Base-by-base conservation (phyloP, 805 yeast species). In the Starmera quercuum region DNA sequence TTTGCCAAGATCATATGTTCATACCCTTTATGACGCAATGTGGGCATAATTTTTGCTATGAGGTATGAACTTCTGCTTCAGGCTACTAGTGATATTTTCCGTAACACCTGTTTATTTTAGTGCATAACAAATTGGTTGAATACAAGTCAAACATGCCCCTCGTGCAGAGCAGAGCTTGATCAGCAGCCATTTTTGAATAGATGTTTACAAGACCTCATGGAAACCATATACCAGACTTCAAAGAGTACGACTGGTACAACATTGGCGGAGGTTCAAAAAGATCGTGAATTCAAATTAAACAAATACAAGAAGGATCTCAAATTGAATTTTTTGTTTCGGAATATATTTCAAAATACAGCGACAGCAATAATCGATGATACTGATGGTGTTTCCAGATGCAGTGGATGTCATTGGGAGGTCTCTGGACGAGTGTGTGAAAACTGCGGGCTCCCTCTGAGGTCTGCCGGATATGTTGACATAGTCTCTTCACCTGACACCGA, bases 351-450 rank as follows among this genome's bases (percentile, higher is more conserved):
- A n/a, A 51, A 56, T 32, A 49, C 66, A 13, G 71, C 75, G 3
- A 54, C 64, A 12, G 76, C 80, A 0, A 53, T 75, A 3, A 60
- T 78, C 1, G 87, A 79, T 46, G 61, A 60, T 20, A 73, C 73
- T 20, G 90, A 83, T 46, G 87, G 87, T 3, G 83, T 82, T 8
- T 73, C 82, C 1, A 57, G 90, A 35, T 83, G 92, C 48, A 73
- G 82, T 7, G 70, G 73, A 36, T 83, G 92, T 51, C 86, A 78
- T 47, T 83, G 90, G 90, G 90, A 83, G 46, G 75, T 81, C 1
- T 73, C 73, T 39, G 86, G 83, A 0, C 58, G 67, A 4, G 62
- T 56, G n/a, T 83, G 92, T 47, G 64, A 73, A 6, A 81, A 82
- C 46, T 83, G 92, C 54, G 80, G n/a, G 36, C 24, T 13, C 11